Conservation (phyloP, 129 eudicot genomes). For the Smallanthus sonchifolius region DNA sequence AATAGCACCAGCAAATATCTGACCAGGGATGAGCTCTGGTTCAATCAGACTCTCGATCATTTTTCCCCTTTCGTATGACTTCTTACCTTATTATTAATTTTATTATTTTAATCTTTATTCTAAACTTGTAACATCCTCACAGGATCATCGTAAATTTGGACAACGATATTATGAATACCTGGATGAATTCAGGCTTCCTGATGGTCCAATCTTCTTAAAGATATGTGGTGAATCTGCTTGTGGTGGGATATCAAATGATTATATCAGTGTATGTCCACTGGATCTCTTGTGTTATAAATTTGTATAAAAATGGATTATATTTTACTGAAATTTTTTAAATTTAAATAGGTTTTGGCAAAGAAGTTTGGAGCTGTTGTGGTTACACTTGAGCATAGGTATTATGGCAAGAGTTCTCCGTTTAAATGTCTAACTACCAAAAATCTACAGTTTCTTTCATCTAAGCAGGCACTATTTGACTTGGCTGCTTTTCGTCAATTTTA, state of each 20-base stretch:
- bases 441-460: constrained; percentile 82
- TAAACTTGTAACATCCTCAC: constrained; percentile 10
- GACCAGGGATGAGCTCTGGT: constrained; percentile 67
- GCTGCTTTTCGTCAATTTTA: constrained; percentile 86
- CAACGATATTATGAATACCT: constrained; percentile 80
- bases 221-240: constrained; percentile 92
- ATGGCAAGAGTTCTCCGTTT: constrained; percentile 93
- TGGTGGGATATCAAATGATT: constrained; percentile 75
- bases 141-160: constrained; percentile 83
- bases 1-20: constrained; percentile 38
- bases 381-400: constrained; percentile 88
- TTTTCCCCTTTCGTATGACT: constrained; percentile 61
- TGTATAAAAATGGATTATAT: not conserved
- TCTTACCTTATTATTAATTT: not conserved
- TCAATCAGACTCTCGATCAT: constrained; percentile 93
- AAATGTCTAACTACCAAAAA: constrained; percentile 68
- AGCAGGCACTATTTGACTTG: constrained; percentile 91
- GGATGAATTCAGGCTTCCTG: constrained; percentile 68
- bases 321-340: not conserved
- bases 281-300: not conserved
- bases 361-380: constrained; percentile 98
- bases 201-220: constrained; percentile 86
- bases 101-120: not conserved
- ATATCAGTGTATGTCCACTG: constrained; percentile 53
- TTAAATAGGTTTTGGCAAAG: constrained; percentile 69